phyloP scores from a whole-genome alignment of 345 rosid genomes.

The Camelina laxa region DNA sequence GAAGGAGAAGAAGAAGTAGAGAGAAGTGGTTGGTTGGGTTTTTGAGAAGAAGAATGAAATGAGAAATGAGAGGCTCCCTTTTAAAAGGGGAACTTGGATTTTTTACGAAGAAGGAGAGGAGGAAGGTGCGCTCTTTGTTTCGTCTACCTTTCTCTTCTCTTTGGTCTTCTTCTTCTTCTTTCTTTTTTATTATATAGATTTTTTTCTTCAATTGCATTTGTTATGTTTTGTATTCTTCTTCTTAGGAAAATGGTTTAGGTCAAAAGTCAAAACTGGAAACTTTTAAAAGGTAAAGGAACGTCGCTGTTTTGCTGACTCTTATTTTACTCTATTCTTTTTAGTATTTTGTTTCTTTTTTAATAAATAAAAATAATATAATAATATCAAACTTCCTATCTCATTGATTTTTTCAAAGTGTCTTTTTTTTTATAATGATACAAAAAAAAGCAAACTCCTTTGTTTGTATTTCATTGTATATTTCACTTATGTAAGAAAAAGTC shows the following conservation, averaged over 20 bases:
- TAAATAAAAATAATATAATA: not conserved
- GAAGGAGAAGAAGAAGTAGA: not conserved
- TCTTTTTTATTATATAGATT: not conserved
- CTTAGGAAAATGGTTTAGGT: slow-evolving; percentile 38
- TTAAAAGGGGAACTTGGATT: slow-evolving; percentile 36
- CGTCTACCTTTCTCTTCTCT: slow-evolving; percentile 36
- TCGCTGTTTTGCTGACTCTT: slow-evolving; percentile 44
- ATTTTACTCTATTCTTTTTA: not conserved
- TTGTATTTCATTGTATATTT: not conserved
- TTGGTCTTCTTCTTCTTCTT: slow-evolving; percentile 11
- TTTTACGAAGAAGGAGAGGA: slow-evolving; percentile 55
- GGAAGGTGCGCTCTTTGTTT: slow-evolving; percentile 77
- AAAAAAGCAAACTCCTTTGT: slow-evolving; percentile 30
- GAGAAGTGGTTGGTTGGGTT: slow-evolving; percentile 1
- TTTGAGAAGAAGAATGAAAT: slow-evolving; percentile 16
- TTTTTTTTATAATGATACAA: slow-evolving; percentile 3
- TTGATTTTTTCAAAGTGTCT: slow-evolving; percentile 29
- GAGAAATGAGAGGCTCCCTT: slow-evolving; percentile 36
- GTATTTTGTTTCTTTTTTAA: not conserved
- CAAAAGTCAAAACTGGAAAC: slow-evolving; percentile 44
- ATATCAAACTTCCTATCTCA: slow-evolving; percentile 12
- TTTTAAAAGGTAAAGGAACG: slow-evolving; percentile 41
- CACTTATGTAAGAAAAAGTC: not conserved
- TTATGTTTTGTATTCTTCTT: slow-evolving; percentile 11
- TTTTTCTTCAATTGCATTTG: not conserved